These are phyloP conservation scores for Dendryphion nanum DNA, from an alignment of 2,329 filamentous ascomycete species.

Conservation along the genomic window DNA sequence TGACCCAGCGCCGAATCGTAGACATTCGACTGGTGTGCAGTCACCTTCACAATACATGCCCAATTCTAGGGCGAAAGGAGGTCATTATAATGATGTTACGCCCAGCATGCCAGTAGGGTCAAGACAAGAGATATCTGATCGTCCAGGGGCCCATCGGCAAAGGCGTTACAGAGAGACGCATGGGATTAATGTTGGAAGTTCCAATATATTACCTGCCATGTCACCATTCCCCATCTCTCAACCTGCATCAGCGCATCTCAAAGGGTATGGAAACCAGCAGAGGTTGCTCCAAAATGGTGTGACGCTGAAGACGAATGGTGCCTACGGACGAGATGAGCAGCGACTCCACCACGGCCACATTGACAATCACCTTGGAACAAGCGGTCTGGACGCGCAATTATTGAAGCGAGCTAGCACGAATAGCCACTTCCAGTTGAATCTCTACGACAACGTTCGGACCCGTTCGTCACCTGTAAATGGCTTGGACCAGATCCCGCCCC, in stretches of 20 bases:
- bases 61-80: not conserved
- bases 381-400: slow-evolving; percentile 3
- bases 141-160: slow-evolving; percentile 10
- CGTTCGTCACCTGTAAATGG: no score
- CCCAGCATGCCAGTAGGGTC: slow-evolving; percentile 3
- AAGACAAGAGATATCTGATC: not conserved
- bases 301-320: slow-evolving; percentile 4
- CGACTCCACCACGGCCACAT: not conserved
- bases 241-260: slow-evolving; percentile 7
- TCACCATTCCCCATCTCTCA: slow-evolving; percentile 8
- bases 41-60: not conserved
- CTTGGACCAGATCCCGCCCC: not conserved
- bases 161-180: no score
- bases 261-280: slow-evolving; percentile 14
- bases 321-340: not conserved
- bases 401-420: slow-evolving; percentile 5
- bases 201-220: slow-evolving; percentile 7
- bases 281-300: slow-evolving; percentile 13
- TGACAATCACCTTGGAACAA: not conserved
- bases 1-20: not conserved
- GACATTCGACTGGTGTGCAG: not conserved
- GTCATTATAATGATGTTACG: not conserved
- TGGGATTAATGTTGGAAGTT: slow-evolving; percentile 8
- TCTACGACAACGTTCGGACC: not conserved
- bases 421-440: not conserved